Evolutionary conservation across 225 moss, liverwort and hornwort genomes (phyloP), one percentile per base, ranked within the genome.

Genomic region (Polytrichum formosum): DNA sequence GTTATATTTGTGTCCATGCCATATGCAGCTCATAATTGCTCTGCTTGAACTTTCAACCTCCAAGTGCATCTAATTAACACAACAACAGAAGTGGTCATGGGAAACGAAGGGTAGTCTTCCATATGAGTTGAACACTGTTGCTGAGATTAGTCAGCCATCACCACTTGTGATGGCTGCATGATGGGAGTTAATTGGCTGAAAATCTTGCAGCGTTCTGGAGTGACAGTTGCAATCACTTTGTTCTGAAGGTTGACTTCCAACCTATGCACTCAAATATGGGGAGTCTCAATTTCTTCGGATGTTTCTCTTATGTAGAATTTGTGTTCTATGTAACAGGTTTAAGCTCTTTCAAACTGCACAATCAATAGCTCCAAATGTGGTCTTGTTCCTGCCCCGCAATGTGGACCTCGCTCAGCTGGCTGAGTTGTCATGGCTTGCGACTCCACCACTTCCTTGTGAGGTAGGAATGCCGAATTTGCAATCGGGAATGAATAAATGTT

Each of bases 341-440:
- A 92, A 89, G 59, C 81, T 94, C 71, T 90, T 97, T 66, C 91
- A 90, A 75, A 83, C 62, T 29, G 96, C 92, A 28, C 89, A 80
- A 72, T 74, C 72, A 17, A 82, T 92, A 29, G 90, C 96, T 55
- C 80, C 94, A 55, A 88, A 89, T 55, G 76, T 97, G 67, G 87
- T 77, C 26, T 53, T 97, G 22, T 97, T 93, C 81, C 85, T 97
- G 37, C 96, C 96, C 69, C 94, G 92, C 29, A 97, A 97, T 78
- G 94, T 94, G 58, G 83, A 89, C 64, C 70, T 87, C 26, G 80
- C 75, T 80, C 92, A 97, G 78, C 77, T 97, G 67, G 77, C 82
- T 29, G 84, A 91, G 69, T 78, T 95, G 63, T 84, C 94, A 3
- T 84, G 88, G 89, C 87, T 97, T 60, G 73, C 75, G 35, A 90